These are phyloP conservation scores for Pseudopyricularia cyperi DNA, from an alignment of 2,329 filamentous ascomycete genomes.

Conservation along the genomic window DNA sequence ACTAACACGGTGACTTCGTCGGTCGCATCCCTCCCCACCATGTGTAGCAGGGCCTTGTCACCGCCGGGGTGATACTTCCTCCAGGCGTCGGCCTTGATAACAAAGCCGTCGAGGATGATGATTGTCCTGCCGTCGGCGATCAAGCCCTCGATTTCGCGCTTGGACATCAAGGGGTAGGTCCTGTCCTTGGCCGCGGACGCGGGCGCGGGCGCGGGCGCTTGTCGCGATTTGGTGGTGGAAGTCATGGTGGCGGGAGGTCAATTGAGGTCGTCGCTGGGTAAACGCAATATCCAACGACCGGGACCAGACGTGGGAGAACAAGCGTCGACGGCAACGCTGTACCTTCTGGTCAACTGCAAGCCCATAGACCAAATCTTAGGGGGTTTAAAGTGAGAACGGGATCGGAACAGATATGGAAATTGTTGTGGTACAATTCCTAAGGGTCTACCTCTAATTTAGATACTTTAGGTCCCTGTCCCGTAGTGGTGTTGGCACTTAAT, in stretches of 20 bases:
- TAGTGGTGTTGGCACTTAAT: too few relatives aligned
- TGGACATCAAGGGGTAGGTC: slow-evolving; percentile 23
- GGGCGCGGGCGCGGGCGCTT: not conserved
- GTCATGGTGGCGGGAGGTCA: not conserved
- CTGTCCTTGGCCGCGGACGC: not conserved
- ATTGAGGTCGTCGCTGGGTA: not conserved
- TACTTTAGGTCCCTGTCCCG: too few relatives aligned
- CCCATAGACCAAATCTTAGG: too few relatives aligned
- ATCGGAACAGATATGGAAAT: too few relatives aligned
- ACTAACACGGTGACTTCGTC: slow-evolving; percentile 84
- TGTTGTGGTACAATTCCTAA: too few relatives aligned
- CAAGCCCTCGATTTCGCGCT: slow-evolving; percentile 58
- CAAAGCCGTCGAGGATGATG: slow-evolving; percentile 67
- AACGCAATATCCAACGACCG: not conserved
- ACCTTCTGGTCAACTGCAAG: not conserved
- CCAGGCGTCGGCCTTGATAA: slow-evolving; percentile 83
- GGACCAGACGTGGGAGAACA: not conserved
- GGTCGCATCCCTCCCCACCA: slow-evolving; percentile 87
- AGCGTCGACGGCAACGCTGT: not conserved
- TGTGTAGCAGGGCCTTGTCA: slow-evolving; percentile 79
- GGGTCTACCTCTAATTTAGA: too few relatives aligned
- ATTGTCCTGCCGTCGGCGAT: slow-evolving; percentile 74
- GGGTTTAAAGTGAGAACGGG: too few relatives aligned
- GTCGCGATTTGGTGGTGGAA: not conserved
- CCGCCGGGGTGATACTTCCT: slow-evolving; percentile 84